Base-by-base conservation (phyloP, 352 stramenopile genomes). In the Phytopythium sindhum region DNA sequence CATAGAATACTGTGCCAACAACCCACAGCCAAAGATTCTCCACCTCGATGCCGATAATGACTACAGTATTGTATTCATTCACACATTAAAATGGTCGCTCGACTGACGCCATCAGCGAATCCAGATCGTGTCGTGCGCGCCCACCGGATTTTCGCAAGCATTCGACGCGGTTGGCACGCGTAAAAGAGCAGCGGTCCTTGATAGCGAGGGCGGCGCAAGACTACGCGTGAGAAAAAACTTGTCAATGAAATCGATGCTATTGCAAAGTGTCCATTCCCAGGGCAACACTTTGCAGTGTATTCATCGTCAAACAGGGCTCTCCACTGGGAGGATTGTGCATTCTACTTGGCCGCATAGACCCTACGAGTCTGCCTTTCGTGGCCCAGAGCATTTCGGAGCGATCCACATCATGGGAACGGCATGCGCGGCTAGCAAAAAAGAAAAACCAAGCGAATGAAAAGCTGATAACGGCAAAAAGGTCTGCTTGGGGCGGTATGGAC, bases 401-500 rank as follows among this genome's bases (percentile, higher is more conserved):
- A 23, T 52, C 45, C 12, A 2, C 45, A 52, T 52, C 45, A 31
- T 29, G 45, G 45, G 45, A 52, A 29, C 11, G 45, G n/a, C 9
- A 23, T 21, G 17, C 42, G 23, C 42, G 21, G 42, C 42, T 50
- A 28, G 42, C 42, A 50, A 50, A 50, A 50, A 26, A 19, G 42
- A 7, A 7, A 23, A n/a, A 50, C 19, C 19, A n/a, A 26, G 23
- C n/a, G n/a, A 3, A 8, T 31, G 21, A 52, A 52, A 48, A 52
- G 21, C 45, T 52, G 52, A 58, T 45, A 44, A 58, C 52, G 23
- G 23, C 26, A 7, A 37, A 41, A 24, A 33, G 51, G 50, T 56
- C 47, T 39, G 51, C 51, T 39, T 33, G 29, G 51, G 8, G 52
- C 52, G 45, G 52, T 28, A 58, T 58, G 52, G 52, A 58, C 12